Conservation (phyloP, 129 eudicot genomes). For the Cynara cardunculus region DNA sequence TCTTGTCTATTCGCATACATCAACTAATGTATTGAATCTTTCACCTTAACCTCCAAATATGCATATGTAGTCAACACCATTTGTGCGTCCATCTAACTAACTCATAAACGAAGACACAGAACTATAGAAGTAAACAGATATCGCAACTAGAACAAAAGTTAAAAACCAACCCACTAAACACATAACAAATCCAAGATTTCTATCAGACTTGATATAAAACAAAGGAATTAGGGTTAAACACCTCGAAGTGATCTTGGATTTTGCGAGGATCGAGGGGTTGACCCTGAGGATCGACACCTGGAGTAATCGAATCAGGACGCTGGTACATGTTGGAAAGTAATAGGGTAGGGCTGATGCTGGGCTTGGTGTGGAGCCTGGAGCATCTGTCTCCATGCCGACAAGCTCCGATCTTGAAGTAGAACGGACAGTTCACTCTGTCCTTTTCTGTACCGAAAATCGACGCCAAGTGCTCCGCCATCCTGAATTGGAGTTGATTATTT, state of each 20-base stretch:
- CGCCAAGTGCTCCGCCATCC: slow-evolving; percentile 87
- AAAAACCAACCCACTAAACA: neutral
- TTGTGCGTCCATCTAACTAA: neutral
- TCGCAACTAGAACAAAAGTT: neutral
- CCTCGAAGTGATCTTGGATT: slow-evolving; percentile 90
- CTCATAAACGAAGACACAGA: neutral
- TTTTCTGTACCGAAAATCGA: slow-evolving; percentile 96
- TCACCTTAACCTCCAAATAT: neutral
- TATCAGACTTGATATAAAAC: neutral
- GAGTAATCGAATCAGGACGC: slow-evolving; percentile 91
- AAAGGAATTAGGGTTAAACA: neutral
- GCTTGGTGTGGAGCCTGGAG: slow-evolving; percentile 87
- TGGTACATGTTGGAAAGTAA: slow-evolving; percentile 88
- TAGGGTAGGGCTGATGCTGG: slow-evolving; percentile 77
- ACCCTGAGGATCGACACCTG: slow-evolving; percentile 89
- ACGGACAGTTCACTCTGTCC: slow-evolving; percentile 92
- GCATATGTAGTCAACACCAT: neutral
- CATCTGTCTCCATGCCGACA: slow-evolving; percentile 91
- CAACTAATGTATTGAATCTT: neutral
- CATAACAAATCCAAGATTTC: neutral
- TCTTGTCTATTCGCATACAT: neutral
- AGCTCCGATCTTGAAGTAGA: slow-evolving; percentile 96
- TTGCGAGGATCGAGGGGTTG: slow-evolving; percentile 82
- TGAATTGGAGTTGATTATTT: neutral
- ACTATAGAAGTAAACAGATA: neutral